A percentile compares a stretch with the other conserved stretches of the same genome.
Evolutionary conservation across 2,329 filamentous ascomycete genomes (phyloP).

Genomic region (Capronia epimyces): DNA sequence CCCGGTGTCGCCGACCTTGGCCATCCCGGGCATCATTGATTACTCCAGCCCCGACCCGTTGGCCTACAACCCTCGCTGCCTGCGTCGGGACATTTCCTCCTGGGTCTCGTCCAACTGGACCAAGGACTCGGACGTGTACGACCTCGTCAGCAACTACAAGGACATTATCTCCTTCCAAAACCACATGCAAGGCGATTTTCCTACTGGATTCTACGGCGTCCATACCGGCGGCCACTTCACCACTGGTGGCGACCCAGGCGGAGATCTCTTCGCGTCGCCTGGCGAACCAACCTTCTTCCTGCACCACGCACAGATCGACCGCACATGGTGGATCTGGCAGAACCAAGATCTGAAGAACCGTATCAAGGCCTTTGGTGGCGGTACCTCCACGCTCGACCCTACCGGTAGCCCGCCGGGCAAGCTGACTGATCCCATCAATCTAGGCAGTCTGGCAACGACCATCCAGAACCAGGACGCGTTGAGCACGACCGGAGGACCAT

Average conservation of each 20-base stretch:
- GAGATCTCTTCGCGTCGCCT: constrained; percentile 22
- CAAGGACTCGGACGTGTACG: constrained; percentile 21
- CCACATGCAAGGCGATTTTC: constrained; percentile 22
- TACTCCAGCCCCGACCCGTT: constrained; percentile 21
- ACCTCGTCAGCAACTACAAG: constrained; percentile 18
- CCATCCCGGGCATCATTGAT: constrained; percentile 17
- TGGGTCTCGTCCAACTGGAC: constrained; percentile 24
- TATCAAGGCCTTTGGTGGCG: constrained; percentile 14
- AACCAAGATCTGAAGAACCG: constrained; percentile 21
- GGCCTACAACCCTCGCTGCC: constrained; percentile 23
- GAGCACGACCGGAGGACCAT: constrained; percentile 24
- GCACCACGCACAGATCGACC: constrained; percentile 24
- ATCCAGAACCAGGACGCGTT: constrained; percentile 19
- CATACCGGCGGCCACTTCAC: constrained; percentile 26
- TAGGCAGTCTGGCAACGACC: constrained; percentile 10
- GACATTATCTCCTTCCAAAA: constrained; percentile 20
- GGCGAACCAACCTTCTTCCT: constrained; percentile 24
- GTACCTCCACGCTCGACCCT: constrained; percentile 20
- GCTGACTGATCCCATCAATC: constrained; percentile 19
- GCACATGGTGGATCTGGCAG: constrained; percentile 25
- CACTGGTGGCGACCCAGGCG: constrained; percentile 23
- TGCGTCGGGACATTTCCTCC: constrained; percentile 23
- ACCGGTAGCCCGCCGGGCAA: constrained; percentile 19
- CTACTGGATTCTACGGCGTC: constrained; percentile 19
- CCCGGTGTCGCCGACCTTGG: constrained; percentile 26